phyloP scores from a whole-genome alignment of 306 rosid genomes.

The Delonix regia region DNA sequence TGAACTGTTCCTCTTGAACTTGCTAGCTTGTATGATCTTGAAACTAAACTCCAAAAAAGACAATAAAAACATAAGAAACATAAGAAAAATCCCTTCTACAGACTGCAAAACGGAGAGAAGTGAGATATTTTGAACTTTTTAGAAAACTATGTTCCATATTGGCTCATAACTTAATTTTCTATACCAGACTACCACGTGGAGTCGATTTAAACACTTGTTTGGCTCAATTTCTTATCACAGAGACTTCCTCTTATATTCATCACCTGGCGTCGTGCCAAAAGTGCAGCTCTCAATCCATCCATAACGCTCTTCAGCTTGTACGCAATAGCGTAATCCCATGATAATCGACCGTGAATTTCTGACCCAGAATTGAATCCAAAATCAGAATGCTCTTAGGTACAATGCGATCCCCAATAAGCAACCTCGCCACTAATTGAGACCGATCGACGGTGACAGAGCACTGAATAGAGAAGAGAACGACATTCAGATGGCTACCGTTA shows the following conservation, averaged over 20 bases:
- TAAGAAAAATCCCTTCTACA: too few species aligned
- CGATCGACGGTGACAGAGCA: conserved; percentile 49
- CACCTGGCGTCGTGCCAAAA: conserved; percentile 64
- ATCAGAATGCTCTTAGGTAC: conserved; percentile 55
- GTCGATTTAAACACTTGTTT: too few species aligned
- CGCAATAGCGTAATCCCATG: conserved; percentile 51
- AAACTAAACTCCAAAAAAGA: too few species aligned
- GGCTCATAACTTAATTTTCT: too few species aligned
- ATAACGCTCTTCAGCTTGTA: conserved; percentile 86
- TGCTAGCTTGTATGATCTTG: too few species aligned
- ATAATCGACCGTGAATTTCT: conserved; percentile 58
- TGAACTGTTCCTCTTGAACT: too few species aligned
- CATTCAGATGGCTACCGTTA: neutral
- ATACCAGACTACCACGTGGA: too few species aligned
- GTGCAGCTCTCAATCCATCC: conserved; percentile 76
- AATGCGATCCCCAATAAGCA: conserved; percentile 47
- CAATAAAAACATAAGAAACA: too few species aligned
- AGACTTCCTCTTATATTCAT: conserved; percentile 58
- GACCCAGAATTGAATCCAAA: conserved; percentile 59
- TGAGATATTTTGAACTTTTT: too few species aligned
- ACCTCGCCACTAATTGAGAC: conserved; percentile 51
- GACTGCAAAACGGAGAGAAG: too few species aligned
- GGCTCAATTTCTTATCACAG: too few species aligned
- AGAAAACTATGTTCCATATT: too few species aligned
- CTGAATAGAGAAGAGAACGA: conserved; percentile 52